Evolutionary conservation across 495 filamentous ascomycete genomes (phyloP), one percentile per base, ranked within the genome.

Genomic region (Chlorociboria aeruginascens): DNA sequence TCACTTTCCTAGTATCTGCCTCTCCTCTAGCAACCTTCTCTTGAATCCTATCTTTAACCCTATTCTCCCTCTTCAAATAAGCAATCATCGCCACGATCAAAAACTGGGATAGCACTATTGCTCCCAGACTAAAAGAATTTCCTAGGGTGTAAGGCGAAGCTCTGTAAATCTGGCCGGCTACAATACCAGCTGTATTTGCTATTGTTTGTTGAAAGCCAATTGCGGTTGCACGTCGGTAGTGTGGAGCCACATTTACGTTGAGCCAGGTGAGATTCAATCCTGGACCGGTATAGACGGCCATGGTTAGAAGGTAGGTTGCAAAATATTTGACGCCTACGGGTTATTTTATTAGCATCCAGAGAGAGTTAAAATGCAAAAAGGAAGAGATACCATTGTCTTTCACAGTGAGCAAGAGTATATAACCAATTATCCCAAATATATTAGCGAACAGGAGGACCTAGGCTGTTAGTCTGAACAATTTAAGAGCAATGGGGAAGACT

Each of bases 211-310:
- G 74, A 28, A 79, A 50, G 1, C 76, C 76, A 45, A 77, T 72
- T 6, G 68, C 72, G 6, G 73, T 62, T 0, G 77, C 71, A 6
- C 76, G 68, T 12, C 72, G 67, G 48, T 75, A 76, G 39, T 81
- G 74, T 20, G 73, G 74, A 1, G 76, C 73, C 6, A 73, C 59
- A 49, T 79, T 81, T 49, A 74, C 69, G 40, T 75, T 73, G 17
- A 78, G 56, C 76, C 74, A 79, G 8, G 69, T 69, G 12, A 78
- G 49, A 55, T 74, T 76, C 14, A 78, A 53, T 7, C 73, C 73
- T 3, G 70, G 63, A 8, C 65, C 66, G 8, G 64, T 66, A 47
- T 73, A 78, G 9, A 71, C 65, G 3, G 71, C 70, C 25, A 73
- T 63, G 1, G 68, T 72, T 31, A 66, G 69, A 12, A 81, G 61